A percentile compares a stretch with the other conserved stretches of the same genome.
These are phyloP conservation scores for Lumnitzera racemosa DNA, from an alignment of 345 rosid species.

Conservation along the genomic window DNA sequence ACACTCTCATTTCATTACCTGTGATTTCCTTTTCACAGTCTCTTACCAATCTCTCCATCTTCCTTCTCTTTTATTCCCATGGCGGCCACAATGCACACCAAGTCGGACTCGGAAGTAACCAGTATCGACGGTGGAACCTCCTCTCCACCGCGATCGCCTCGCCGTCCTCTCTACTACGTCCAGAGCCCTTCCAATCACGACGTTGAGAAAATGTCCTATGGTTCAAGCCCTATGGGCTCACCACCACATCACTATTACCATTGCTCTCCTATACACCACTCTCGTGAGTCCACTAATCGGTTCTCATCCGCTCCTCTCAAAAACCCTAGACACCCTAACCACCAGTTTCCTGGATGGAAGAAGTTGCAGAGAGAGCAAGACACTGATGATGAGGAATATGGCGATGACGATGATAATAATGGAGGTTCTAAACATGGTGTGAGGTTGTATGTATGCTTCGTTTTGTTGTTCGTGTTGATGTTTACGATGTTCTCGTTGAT, in stretches of 20 bases:
- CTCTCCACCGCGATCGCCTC: constrained; percentile 49
- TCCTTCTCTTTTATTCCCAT: not conserved
- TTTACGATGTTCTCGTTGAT: constrained; percentile 64
- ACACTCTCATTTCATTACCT: not conserved
- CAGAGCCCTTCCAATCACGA: constrained; percentile 97
- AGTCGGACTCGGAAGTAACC: constrained; percentile 88
- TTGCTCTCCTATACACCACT: constrained; percentile 90
- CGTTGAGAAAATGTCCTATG: constrained; percentile 91
- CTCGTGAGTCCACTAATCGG: constrained; percentile 87
- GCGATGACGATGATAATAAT: constrained; percentile 26
- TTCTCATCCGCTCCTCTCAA: constrained; percentile 73
- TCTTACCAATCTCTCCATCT: not conserved
- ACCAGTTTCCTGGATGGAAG: constrained; percentile 38
- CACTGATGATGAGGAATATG: constrained; percentile 13
- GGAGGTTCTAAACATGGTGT: constrained; percentile 25
- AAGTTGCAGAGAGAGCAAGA: constrained; percentile 33
- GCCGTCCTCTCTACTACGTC: constrained; percentile 79
- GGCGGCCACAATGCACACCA: constrained; percentile 56
- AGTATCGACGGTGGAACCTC: constrained; percentile 61
- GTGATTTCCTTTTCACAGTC: not conserved
- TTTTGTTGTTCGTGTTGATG: constrained; percentile 44
- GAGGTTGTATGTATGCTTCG: constrained; percentile 50
- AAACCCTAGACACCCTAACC: constrained; percentile 27
- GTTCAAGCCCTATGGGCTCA: constrained; percentile 72
- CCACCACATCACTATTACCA: constrained; percentile 63